Base-by-base conservation (phyloP, 1,284 basidiomycete species). In the Paramarasmius palmivorus region DNA sequence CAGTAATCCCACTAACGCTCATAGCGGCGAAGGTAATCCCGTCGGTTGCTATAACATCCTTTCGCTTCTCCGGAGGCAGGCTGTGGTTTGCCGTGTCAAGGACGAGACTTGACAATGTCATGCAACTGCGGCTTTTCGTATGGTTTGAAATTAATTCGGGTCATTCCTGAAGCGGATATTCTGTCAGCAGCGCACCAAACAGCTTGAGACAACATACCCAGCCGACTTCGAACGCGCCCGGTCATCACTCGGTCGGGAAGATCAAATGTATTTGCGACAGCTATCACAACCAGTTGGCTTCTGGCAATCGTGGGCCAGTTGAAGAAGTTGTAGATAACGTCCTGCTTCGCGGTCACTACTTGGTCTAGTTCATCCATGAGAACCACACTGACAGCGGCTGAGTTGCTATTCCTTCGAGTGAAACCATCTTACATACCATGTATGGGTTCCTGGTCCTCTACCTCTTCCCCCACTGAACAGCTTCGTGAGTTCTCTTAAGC, bases 261-360 rank as follows among this genome's bases (percentile, higher is more conserved):
- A 66, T 99, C 96, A 92, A 98, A 97, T 23, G 96, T 95, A 68
- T 99, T 99, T 10, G 97, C 97, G 1, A 99, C 95, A 0, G 97
- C 97, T 51, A 99, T 83, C 2, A 99, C 96, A 49, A 98, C 88
- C 14, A 99, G 80, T 65, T 91, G 90, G 52, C 91, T 93, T 14
- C 86, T 86, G 0, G 84, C 81, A 54, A 96, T 78, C 9, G 93
- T 95, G 1, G 96, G 97, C 96, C 97, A 99, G 68, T 98, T 98
- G 81, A 99, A 99, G 72, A 99, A 96, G 68, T 98, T 98, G 74
- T 99, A 99, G 38, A 99, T 92, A 2, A 99, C 96, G 61, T 98
- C 95, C 71, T 99, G 96, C 66, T 97, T 96, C 20, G 89, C 78
- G 0, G 96, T 98, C 59, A 99, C 86, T 32, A 99, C 81, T 68